Evolutionary conservation across 169 alveolate species (phyloP).

Genomic region (Eimeria tenella): DNA sequence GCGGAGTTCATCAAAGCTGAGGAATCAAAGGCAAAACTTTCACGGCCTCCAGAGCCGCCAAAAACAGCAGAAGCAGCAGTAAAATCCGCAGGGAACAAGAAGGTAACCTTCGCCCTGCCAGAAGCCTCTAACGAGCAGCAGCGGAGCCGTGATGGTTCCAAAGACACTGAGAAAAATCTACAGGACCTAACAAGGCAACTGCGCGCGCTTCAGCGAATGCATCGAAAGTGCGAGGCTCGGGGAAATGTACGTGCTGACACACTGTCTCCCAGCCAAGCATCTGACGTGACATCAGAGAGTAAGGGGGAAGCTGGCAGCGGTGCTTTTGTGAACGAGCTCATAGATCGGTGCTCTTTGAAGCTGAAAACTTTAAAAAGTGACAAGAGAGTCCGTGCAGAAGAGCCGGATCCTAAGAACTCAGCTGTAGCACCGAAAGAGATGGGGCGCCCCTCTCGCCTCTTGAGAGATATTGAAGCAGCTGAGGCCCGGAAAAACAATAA

Average conservation of each 20-base stretch:
- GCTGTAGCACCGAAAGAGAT: constrained; percentile 25
- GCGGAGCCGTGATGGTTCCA: background rate
- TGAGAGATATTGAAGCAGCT: constrained; percentile 29
- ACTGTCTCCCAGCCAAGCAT: background rate
- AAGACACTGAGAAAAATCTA: background rate
- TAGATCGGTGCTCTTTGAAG: constrained; percentile 52
- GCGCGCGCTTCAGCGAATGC: background rate
- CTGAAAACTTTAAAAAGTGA: background rate
- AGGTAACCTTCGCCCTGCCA: constrained; percentile 33
- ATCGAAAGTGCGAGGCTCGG: background rate
- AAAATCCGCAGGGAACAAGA: constrained; percentile 22
- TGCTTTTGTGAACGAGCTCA: constrained; percentile 38
- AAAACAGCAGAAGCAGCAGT: background rate
- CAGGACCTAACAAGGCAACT: background rate
- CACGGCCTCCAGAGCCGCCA: background rate
- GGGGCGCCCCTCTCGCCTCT: constrained; percentile 46
- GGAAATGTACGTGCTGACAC: background rate
- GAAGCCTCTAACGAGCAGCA: constrained; percentile 4
- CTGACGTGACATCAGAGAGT: background rate
- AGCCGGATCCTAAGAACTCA: constrained; percentile 46
- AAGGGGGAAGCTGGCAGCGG: background rate
- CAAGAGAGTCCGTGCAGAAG: constrained; percentile 9
- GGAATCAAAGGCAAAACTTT: background rate
- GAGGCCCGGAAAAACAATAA: constrained; percentile 29
- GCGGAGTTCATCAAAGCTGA: background rate